Conservation (phyloP, 83 land plant species). For the Picea engelmannii region DNA sequence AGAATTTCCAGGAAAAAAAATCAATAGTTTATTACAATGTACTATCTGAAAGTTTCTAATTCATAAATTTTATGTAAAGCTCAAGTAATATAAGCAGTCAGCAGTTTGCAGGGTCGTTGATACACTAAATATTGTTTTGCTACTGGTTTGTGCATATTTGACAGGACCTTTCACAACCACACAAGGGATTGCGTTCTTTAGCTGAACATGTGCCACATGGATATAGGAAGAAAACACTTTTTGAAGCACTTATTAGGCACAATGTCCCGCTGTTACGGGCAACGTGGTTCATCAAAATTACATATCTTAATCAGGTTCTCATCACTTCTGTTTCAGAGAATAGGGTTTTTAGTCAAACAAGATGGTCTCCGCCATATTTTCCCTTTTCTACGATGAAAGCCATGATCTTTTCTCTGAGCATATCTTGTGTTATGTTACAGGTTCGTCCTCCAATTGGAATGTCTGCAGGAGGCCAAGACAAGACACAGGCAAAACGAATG, state of each 20-base stretch:
- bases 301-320: slow-evolving; percentile 90
- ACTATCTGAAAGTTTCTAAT: neutral
- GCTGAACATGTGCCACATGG: slow-evolving; percentile 96
- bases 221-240: slow-evolving; percentile 64
- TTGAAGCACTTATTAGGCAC: slow-evolving; percentile 89
- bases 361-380: neutral
- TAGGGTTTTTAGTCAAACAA: neutral
- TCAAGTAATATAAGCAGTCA: no score
- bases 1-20: no score
- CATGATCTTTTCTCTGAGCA: neutral
- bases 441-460: slow-evolving; percentile 61
- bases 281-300: slow-evolving; percentile 94
- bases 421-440: slow-evolving; percentile 36
- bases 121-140: slow-evolving; percentile 3
- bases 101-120: neutral
- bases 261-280: slow-evolving; percentile 93
- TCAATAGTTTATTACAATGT: neutral
- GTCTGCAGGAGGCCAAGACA: slow-evolving; percentile 75
- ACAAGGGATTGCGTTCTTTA: slow-evolving; percentile 74
- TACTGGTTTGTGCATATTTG: slow-evolving; percentile 5
- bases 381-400: neutral
- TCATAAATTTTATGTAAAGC: neutral
- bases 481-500: slow-evolving; percentile 67
- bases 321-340: neutral
- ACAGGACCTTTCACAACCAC: slow-evolving; percentile 92